phyloP scores from a whole-genome alignment of 805 yeast species.

The Vanderwaltozyma verrucispora region DNA sequence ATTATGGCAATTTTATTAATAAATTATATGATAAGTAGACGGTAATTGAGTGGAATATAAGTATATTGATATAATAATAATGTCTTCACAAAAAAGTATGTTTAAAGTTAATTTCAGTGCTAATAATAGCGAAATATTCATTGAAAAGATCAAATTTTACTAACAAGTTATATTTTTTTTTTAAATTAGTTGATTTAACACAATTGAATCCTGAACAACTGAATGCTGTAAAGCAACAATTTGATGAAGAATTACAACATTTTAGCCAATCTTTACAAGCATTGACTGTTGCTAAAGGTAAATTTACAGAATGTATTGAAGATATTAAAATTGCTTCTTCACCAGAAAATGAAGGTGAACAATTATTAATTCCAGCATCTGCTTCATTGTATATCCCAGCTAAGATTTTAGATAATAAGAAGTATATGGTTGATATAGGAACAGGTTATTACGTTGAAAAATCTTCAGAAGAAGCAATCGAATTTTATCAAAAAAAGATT shows the following conservation, averaged over 20 bases:
- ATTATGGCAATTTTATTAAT: too few species aligned
- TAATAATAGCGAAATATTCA: too few species aligned
- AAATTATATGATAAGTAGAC: too few species aligned
- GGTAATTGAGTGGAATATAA: too few species aligned
- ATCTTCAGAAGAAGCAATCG: constrained; percentile 49
- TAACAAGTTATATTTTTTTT: constrained; percentile 1
- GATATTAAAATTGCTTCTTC: constrained; percentile 49
- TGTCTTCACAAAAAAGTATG: constrained; percentile 26
- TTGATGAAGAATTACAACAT: constrained; percentile 80
- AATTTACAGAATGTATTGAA: constrained; percentile 69
- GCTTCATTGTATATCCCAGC: constrained; percentile 89
- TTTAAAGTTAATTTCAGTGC: not conserved
- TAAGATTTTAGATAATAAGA: constrained; percentile 47
- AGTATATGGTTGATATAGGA: constrained; percentile 86
- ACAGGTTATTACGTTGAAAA: constrained; percentile 94
- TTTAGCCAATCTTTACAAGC: constrained; percentile 78
- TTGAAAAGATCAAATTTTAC: too few species aligned
- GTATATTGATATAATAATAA: not conserved
- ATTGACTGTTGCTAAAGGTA: constrained; percentile 67
- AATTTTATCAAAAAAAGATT: constrained; percentile 65
- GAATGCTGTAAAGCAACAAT: constrained; percentile 67
- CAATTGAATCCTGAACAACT: constrained; percentile 77
- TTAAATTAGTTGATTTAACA: constrained; percentile 46
- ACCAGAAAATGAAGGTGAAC: constrained; percentile 34
- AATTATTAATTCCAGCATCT: constrained; percentile 77